A percentile compares a stretch with the other conserved stretches of the same genome.
These are phyloP conservation scores for Apophysomyces elegans DNA, from an alignment of 371 early-diverging fungal genomes.

Conservation along the genomic window DNA sequence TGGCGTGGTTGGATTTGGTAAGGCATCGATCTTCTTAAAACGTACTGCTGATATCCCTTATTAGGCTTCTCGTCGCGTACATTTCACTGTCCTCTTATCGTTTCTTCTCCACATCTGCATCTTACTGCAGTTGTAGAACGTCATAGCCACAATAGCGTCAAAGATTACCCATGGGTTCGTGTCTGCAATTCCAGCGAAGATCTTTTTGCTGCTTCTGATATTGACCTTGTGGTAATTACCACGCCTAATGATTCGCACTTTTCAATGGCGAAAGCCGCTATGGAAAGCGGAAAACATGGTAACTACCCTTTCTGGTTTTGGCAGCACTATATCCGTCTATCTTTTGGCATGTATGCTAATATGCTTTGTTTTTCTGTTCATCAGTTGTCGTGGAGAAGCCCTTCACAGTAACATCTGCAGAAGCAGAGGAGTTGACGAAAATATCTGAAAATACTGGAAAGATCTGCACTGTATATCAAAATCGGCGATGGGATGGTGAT, in stretches of 20 bases:
- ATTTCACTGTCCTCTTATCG: slow-evolving; percentile 73
- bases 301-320: slow-evolving; percentile 2
- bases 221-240: slow-evolving; percentile 77
- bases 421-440: slow-evolving; percentile 61
- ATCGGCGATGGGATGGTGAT: slow-evolving; percentile 85
- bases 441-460: slow-evolving; percentile 60
- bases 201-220: slow-evolving; percentile 51
- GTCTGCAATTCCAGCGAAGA: slow-evolving; percentile 60
- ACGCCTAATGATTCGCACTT: slow-evolving; percentile 76
- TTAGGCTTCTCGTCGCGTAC: slow-evolving; percentile 50
- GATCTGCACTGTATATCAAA: slow-evolving; percentile 77
- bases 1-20: slow-evolving; percentile 77
- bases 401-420: slow-evolving; percentile 65
- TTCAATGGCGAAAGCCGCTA: slow-evolving; percentile 59
- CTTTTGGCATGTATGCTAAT: too few relatives aligned
- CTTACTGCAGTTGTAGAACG: slow-evolving; percentile 68
- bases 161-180: slow-evolving; percentile 55
- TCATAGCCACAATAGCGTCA: slow-evolving; percentile 41
- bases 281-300: slow-evolving; percentile 73
- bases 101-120: slow-evolving; percentile 55
- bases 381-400: slow-evolving; percentile 80
- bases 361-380: not conserved
- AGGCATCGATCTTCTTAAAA: slow-evolving; percentile 19
- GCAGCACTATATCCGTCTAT: too few relatives aligned
- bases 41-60: not conserved